Evolutionary conservation across 2,329 filamentous ascomycete species (phyloP).

Genomic region (Neophaeococcomyces aloes): DNA sequence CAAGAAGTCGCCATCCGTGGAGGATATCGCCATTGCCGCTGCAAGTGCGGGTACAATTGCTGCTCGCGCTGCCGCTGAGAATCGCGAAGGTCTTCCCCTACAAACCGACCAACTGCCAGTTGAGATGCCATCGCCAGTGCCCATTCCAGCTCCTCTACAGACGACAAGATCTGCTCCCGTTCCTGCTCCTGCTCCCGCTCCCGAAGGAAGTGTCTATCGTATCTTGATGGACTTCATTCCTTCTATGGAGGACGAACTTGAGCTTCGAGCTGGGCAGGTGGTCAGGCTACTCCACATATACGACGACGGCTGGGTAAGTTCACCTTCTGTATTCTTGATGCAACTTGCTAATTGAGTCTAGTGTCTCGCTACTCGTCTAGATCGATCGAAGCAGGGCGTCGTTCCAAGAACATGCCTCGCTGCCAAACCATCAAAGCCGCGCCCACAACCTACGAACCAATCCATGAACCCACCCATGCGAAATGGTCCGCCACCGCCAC

Average conservation of each 20-base stretch:
- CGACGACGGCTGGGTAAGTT: slow-evolving; percentile 91
- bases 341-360: slow-evolving; percentile 33
- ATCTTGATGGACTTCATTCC: slow-evolving; percentile 92
- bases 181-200: slow-evolving; percentile 46
- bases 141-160: slow-evolving; percentile 1
- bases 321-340: slow-evolving; percentile 18
- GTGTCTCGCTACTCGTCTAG: slow-evolving; percentile 84
- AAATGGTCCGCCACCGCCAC: slow-evolving; percentile 23
- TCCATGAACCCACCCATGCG: slow-evolving; percentile 21
- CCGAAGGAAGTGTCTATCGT: slow-evolving; percentile 68
- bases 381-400: slow-evolving; percentile 85
- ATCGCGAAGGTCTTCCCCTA: slow-evolving; percentile 61
- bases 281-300: slow-evolving; percentile 90
- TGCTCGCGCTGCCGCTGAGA: slow-evolving; percentile 47
- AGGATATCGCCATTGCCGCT: neutral
- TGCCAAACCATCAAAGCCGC: slow-evolving; percentile 79
- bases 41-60: slow-evolving; percentile 27
- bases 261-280: slow-evolving; percentile 67
- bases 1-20: neutral
- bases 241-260: slow-evolving; percentile 84
- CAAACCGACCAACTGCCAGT: slow-evolving; percentile 12
- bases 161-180: slow-evolving; percentile 29
- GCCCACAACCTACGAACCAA: slow-evolving; percentile 39
- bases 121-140: slow-evolving; percentile 5
- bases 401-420: slow-evolving; percentile 89